Base-by-base conservation (phyloP, 495 filamentous ascomycete species). In the Talaromyces borbonicus region DNA sequence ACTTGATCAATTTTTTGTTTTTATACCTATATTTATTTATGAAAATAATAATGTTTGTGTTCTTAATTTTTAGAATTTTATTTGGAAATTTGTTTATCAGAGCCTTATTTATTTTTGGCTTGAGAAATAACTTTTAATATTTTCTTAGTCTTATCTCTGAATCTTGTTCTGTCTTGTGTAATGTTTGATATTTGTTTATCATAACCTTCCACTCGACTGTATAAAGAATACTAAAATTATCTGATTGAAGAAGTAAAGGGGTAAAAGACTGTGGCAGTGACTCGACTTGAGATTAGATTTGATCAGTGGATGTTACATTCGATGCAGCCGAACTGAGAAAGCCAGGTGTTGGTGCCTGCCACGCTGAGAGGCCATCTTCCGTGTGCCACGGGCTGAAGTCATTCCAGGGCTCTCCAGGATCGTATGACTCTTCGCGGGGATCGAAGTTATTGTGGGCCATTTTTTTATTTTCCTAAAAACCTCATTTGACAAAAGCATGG, bases 121-220 rank as follows among this genome's bases (percentile, higher is more conserved):
- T 30, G 27, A 30, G 27, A 30, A 30, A 30, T 30, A 12, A 30
- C 27, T 30, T 12, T 12, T 12, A 30, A 12, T 30, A 30, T 30
- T 12, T 30, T 30, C 27, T 48, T 18, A 41, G 54, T 9, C 47
- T 45, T 9, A 59, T 38, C 11, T 55, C 56, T 24, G 60, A 27
- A 36, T 56, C 58, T 50, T 52, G 44, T 49, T 63, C 50, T 19
- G 53, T 59, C 33, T 58, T 51, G 39, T 55, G 58, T 46, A 52
- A 42, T 46, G 56, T 45, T 22, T 31, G 33, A 45, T 52, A 46
- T 36, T 43, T 31, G 52, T 61, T 59, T 26, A 63, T 33, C 11
- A 27, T 48, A 11, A 63, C 39, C 42, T 57, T 59, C 56, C 51
- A 63, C 41, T 63, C 49, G 33, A 62, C 55, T 22, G 50, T 51